Evolutionary conservation across 108 stramenopile species (phyloP).

Genomic region (Seminavis robusta): DNA sequence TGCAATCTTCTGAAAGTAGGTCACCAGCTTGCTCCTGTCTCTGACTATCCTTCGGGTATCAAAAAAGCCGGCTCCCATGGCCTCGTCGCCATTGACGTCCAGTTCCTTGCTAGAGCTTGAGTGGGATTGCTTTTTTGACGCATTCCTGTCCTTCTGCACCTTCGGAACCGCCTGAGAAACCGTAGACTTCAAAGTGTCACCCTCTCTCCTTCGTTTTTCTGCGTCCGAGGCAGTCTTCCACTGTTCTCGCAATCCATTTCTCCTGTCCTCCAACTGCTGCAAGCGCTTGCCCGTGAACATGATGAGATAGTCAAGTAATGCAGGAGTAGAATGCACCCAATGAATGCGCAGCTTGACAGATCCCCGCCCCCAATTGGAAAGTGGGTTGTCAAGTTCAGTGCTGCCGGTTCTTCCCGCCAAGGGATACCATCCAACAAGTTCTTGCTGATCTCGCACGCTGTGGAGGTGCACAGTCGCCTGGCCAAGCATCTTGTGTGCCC

Average conservation of each 20-base stretch:
- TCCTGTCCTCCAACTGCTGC: constrained; percentile 30
- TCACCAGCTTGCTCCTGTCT: too few relatives aligned
- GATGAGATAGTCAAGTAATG: constrained; percentile 65
- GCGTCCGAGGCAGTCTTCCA: constrained; percentile 11
- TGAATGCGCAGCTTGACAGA: constrained; percentile 77
- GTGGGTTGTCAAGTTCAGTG: constrained; percentile 47
- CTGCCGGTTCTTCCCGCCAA: constrained; percentile 67
- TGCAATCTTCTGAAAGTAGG: too few relatives aligned
- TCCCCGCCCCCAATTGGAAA: constrained; percentile 63
- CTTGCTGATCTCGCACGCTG: constrained; percentile 64
- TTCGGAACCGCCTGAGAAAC: too few relatives aligned
- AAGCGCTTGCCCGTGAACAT: constrained; percentile 57
- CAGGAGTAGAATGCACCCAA: constrained; percentile 70
- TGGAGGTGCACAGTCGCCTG: constrained; percentile 70
- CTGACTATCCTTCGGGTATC: too few relatives aligned
- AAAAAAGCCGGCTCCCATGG: too few relatives aligned
- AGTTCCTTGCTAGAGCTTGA: too few relatives aligned
- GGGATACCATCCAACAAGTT: constrained; percentile 86
- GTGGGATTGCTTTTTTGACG: too few relatives aligned
- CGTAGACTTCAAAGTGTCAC: too few relatives aligned
- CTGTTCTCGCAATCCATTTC: constrained; percentile 57
- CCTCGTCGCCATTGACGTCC: too few relatives aligned
- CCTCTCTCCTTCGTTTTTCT: constrained; percentile 8
- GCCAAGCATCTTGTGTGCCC: constrained; percentile 54
- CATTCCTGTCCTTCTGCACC: too few relatives aligned